Evolutionary conservation across 495 filamentous ascomycete genomes (phyloP).

Genomic region (Xanthoparmelia taractica): DNA sequence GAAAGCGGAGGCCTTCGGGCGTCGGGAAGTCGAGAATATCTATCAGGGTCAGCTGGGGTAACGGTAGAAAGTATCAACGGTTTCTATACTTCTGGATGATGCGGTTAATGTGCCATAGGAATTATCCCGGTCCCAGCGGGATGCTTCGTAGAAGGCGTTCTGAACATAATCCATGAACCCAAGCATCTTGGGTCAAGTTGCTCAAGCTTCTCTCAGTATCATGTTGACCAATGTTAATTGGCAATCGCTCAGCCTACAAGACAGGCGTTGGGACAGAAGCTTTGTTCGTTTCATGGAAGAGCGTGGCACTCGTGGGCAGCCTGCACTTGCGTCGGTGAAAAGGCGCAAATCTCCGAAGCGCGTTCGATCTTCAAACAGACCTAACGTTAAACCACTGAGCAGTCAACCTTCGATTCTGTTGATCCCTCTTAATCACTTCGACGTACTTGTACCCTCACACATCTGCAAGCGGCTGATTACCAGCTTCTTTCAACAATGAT

Average conservation of each 20-base stretch:
- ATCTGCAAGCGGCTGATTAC: background rate
- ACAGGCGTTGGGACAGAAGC: background rate
- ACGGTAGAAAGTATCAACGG: background rate
- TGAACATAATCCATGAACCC: conserved; percentile 98
- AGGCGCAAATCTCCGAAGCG: background rate
- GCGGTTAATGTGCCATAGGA: conserved; percentile 81
- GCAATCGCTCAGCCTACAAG: background rate
- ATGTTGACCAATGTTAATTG: background rate
- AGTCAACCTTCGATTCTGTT: background rate
- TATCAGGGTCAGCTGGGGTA: conserved; percentile 28
- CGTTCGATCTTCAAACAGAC: background rate
- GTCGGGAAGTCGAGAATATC: conserved; percentile 79
- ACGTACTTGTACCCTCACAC: background rate
- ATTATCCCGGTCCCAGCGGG: conserved; percentile 88
- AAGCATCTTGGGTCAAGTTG: conserved; percentile 53
- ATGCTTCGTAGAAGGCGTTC: conserved; percentile 78
- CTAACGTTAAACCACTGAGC: background rate
- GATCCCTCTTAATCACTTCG: background rate
- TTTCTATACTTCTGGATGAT: conserved; percentile 62
- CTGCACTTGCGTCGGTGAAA: background rate
- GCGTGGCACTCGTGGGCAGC: background rate
- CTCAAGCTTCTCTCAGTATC: conserved; percentile 5
- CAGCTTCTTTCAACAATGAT: background rate
- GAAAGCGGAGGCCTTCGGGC: conserved; percentile 69
- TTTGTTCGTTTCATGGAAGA: background rate